Base-by-base conservation (phyloP, 768 basidiomycete genomes). In the Sporobolomyces pararoseus region DNA sequence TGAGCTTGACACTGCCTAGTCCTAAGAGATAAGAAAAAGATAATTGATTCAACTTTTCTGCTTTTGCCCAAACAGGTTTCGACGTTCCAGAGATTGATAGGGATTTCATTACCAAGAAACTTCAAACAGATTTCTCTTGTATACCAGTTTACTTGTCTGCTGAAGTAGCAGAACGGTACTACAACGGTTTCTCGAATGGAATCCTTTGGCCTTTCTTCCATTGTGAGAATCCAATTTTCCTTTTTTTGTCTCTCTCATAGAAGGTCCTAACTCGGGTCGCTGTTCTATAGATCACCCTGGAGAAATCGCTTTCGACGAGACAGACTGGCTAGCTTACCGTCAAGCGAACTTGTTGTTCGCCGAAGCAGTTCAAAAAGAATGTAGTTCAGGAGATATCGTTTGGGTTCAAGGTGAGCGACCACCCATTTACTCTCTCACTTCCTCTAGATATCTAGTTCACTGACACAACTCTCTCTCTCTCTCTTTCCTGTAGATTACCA, bases 171-270 rank as follows among this genome's bases (percentile, higher is more conserved):
- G 96, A 99, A 80, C 86, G 88, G 61, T 94, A 98, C 81, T 99
- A 91, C 82, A 94, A 94, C 79, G 91, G 96, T 65, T 98, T 99
- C 84, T 95, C 94, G 76, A 99, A 99, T 82, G 96, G 94, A 63
- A 98, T 99, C 81, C 86, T 99, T 59, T 99, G 96, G 96, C 96
- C 96, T 3, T 83, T 99, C 54, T 97, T 99, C 84, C 96, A 99
- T 80, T 99, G 76, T 76, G 13, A 58, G 76, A 63, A 37, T 13
- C 16, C 29, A 17, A 9, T 31, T 39, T 27, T 14, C 25, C 31
- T 29, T 10, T 42, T 42, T 42, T 42, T 42, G 10, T 42, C 39
- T 9, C 17, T 42, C 39, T 42, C 39, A 17, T 42, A 42, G 39
- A 42, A 42, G 17, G 17, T 42, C 39, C 17, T 9, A 42, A 17